phyloP scores from a whole-genome alignment of 2,329 filamentous ascomycete species.

The Verticillium klebahnii region DNA sequence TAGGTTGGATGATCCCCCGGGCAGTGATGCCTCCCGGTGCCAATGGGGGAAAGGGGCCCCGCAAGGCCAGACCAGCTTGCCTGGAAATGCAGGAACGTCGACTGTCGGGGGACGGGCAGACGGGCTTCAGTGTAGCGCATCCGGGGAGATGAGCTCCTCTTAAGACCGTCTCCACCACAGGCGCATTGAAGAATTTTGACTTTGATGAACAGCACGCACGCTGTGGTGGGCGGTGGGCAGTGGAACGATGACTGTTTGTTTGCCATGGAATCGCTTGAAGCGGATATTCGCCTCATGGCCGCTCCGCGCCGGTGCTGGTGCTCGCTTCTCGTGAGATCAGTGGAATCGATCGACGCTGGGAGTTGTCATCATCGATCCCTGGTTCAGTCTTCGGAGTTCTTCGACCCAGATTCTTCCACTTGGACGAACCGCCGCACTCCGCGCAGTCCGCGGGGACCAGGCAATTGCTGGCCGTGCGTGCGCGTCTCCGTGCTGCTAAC shows the following conservation, averaged over 20 bases:
- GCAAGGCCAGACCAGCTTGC: neutral
- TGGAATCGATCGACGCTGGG: neutral
- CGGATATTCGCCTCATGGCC: neutral
- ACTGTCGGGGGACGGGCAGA: neutral
- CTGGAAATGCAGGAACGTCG: neutral
- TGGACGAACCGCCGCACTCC: too few relatives aligned
- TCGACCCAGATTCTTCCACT: neutral
- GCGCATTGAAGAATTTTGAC: neutral
- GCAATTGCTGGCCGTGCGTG: neutral
- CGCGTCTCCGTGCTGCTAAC: neutral
- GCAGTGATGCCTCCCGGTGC: neutral
- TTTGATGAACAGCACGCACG: neutral
- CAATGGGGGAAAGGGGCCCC: neutral
- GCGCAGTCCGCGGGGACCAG: neutral
- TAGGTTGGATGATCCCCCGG: neutral
- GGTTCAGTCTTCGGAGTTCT: neutral
- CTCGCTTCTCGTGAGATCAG: neutral
- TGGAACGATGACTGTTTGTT: neutral
- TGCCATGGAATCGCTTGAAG: neutral
- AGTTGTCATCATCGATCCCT: too few relatives aligned
- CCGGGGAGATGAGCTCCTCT: slow-evolving; percentile 1
- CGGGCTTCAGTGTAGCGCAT: neutral
- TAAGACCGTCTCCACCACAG: neutral
- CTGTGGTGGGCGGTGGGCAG: neutral
- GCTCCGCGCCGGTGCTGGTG: neutral